Percentiles rank a stretch among this genome's conserved stretches.
phyloP scores from a whole-genome alignment of 805 yeast genomes.

The Spathaspora arborariae region DNA sequence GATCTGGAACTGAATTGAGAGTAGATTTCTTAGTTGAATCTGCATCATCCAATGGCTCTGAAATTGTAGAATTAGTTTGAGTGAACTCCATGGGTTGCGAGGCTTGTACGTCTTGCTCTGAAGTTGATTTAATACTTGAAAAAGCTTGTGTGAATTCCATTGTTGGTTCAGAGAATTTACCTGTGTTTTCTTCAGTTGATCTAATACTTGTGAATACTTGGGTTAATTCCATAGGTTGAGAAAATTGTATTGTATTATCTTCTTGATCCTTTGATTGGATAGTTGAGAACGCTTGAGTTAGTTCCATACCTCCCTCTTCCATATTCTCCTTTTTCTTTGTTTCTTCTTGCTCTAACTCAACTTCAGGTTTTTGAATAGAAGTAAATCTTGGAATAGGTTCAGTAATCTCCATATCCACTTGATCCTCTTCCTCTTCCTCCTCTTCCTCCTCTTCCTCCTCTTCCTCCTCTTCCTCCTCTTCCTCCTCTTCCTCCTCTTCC shows the following conservation, averaged over 20 bases:
- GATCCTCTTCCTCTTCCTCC: not conserved
- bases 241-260: not conserved
- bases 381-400: constrained; percentile 3
- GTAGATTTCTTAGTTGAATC: too few relatives aligned
- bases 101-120: too few relatives aligned
- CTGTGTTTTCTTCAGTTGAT: not conserved
- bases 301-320: too few relatives aligned
- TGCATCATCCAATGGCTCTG: too few relatives aligned
- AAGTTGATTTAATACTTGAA: too few relatives aligned
- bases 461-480: too few relatives aligned
- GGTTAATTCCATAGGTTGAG: constrained; percentile 8
- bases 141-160: too few relatives aligned
- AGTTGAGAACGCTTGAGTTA: constrained; percentile 14
- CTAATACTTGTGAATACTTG: constrained; percentile 1
- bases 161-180: constrained; percentile 1
- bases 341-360: constrained; percentile 10
- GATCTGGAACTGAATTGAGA: too few relatives aligned
- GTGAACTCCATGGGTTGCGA: too few relatives aligned
- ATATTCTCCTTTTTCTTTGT: constrained; percentile 10
- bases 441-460: constrained; percentile 6
- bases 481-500: constrained; percentile 17
- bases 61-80: too few relatives aligned
- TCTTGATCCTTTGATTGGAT: not conserved
- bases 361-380: not conserved
- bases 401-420: constrained; percentile 20